Evolutionary conservation across 495 filamentous ascomycete species (phyloP), one percentile per base, ranked within the genome.

Genomic region (Delitschia confertaspora): DNA sequence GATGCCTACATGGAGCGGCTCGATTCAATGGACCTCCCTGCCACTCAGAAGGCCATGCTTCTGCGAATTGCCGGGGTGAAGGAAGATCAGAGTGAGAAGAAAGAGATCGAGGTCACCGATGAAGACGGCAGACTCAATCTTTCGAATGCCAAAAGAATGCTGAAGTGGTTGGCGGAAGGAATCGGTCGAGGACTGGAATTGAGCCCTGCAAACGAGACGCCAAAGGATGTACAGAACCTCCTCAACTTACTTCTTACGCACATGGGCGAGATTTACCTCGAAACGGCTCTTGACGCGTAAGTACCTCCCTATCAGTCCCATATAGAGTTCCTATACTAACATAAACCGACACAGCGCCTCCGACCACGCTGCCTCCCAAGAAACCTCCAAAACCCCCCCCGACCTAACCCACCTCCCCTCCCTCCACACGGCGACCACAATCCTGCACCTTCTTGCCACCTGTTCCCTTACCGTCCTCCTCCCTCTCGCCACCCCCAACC

Each of bases 81-180:
- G 49, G 59, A 72, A 41, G 56, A 64, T 8, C 77, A 81, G 32
- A 64, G 52, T 31, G 62, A 67, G 14, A 65, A 68, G 42, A 69
- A 68, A 34, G 87, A 94, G 26, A 86, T 95, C 53, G 88, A 89
- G 59, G 80, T 95, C 22, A 79, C 80, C 0, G 91, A 96, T 45
- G 76, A 84, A 54, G 88, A 99, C 51, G 93, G 93, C 22, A 65
- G 78, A 42, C 71, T 94, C 3, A 88, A 77, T 47, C 73, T 95
- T 10, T 71, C 79, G n/a, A 83, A 79, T 57, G 81, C 88, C 17
- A 96, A 96, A 63, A 75, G 91, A 35, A 96, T 99, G 88, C 72
- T 99, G 23, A 93, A 83, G 55, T 99, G 93, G 93, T 71, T 99
- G 20, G 91, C 93, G 21, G 93, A 99, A 65, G 87, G 82, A 40